Base-by-base conservation (phyloP, 768 basidiomycete species). In the Naganishia vaughanmartiniae region DNA sequence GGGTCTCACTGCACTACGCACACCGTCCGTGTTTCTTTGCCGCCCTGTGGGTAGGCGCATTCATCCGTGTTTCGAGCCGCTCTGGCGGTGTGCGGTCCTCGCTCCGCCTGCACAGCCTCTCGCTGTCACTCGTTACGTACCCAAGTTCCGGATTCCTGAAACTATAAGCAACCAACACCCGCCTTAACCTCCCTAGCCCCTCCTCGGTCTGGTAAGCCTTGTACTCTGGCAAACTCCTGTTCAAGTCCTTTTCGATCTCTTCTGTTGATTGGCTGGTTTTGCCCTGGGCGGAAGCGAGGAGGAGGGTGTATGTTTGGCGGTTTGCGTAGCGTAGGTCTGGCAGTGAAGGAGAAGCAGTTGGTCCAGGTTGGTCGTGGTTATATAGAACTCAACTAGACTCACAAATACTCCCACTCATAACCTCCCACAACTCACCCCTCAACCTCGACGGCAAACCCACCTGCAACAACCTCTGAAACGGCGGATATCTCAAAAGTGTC, bases 341-440 rank as follows among this genome's bases (percentile, higher is more conserved):
- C 15, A 15, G 39, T 7, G 39, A 7, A 7, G 51, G 28, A 9
- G 26, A 55, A 24, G 69, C 48, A 33, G 39, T 55, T 42, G 33
- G 21, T 53, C 24, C n/a, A n/a, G n/a, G n/a, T n/a, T n/a, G n/a
- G n/a, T n/a, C n/a, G n/a, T n/a, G n/a, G n/a, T n/a, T n/a, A n/a
- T n/a, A n/a, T n/a, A n/a, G n/a, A n/a, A n/a, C n/a, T n/a, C n/a
- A n/a, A n/a, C n/a, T n/a, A n/a, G 14, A 76, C 80, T 31, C 39
- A 82, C 81, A 95, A 66, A 97, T 84, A 5, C 94, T 95, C 0
- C 96, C 96, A 4, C 93, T 95, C 15, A 97, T 85, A 0, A 92
- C 90, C 82, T 99, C 96, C 96, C 96, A 99, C 84, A 98, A 89
- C 80, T 98, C 96, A 17, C 96, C 96, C 28, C 96, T 87, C 11